Conservation (phyloP, 306 rosid species). For the Fragaria iinumae region DNA sequence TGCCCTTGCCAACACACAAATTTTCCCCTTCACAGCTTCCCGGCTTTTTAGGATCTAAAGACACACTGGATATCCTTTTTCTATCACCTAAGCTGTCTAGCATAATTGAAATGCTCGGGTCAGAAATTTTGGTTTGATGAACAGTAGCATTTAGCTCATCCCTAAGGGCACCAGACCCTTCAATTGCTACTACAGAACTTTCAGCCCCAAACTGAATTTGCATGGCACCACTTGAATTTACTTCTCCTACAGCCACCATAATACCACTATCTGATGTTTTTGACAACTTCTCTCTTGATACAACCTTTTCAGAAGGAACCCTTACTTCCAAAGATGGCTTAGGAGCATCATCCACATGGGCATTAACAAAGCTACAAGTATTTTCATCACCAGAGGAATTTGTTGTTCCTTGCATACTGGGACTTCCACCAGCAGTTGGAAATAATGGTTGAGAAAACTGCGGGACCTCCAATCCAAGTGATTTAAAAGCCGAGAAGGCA, state of each 20-base stretch:
- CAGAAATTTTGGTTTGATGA: constrained; percentile 33
- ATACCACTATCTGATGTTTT: constrained; percentile 33
- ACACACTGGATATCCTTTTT: constrained; percentile 23
- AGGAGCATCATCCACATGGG: constrained; percentile 21
- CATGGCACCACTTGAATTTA: constrained; percentile 31
- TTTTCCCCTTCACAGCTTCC: constrained; percentile 32
- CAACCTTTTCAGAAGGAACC: constrained; percentile 35
- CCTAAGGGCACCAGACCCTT: constrained; percentile 33
- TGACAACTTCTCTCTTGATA: constrained; percentile 29
- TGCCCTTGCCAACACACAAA: constrained; percentile 33
- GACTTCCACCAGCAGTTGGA: constrained; percentile 37
- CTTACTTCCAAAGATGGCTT: constrained; percentile 29
- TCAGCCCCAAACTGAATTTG: constrained; percentile 34
- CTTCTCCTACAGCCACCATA: constrained; percentile 37
- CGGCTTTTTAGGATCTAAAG: constrained; percentile 31
- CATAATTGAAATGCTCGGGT: constrained; percentile 23
- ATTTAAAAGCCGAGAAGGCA: constrained; percentile 82
- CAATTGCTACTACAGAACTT: constrained; percentile 36
- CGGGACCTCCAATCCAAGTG: constrained; percentile 84
- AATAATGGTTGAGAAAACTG: constrained; percentile 53
- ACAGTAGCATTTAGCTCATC: constrained; percentile 34
- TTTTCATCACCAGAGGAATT: constrained; percentile 53
- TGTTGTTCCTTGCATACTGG: constrained; percentile 47
- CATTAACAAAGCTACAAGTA: constrained; percentile 40
- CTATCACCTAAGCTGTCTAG: constrained; percentile 39